These are phyloP conservation scores for Saccharomycopsis oosterbeekiorum DNA, from an alignment of 805 yeast species.

Conservation along the genomic window DNA sequence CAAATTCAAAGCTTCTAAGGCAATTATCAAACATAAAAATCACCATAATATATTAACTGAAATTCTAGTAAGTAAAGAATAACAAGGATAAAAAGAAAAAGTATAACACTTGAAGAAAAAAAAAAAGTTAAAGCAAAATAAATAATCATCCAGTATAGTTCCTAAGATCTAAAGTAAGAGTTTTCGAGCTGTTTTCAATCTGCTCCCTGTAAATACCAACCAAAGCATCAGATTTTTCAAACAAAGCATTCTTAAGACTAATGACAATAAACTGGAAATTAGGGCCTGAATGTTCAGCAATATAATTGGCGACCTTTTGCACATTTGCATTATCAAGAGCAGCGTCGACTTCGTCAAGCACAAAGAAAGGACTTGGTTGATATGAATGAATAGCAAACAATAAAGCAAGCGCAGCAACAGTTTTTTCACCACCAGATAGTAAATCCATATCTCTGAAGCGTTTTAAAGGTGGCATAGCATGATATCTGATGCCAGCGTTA, in stretches of 20 bases:
- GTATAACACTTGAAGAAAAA: background rate
- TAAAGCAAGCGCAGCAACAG: conserved; percentile 91
- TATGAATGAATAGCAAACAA: conserved; percentile 83
- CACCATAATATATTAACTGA: background rate
- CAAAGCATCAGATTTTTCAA: conserved; percentile 79
- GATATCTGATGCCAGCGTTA: conserved; percentile 70
- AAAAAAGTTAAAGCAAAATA: background rate
- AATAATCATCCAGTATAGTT: conserved; percentile 35
- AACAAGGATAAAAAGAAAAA: background rate
- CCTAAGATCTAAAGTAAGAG: conserved; percentile 64
- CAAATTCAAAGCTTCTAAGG: background rate
- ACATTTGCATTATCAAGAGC: conserved; percentile 90
- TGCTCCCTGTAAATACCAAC: conserved; percentile 91
- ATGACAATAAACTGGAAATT: conserved; percentile 87
- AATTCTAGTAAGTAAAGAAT: background rate
- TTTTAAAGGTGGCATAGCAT: conserved; percentile 95
- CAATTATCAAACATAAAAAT: too few relatives aligned
- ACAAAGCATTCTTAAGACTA: conserved; percentile 76
- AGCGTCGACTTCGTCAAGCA: conserved; percentile 96
- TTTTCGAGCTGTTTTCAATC: conserved; percentile 56
- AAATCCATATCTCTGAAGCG: conserved; percentile 87
- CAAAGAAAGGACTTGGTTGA: conserved; percentile 93
- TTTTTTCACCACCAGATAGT: conserved; percentile 93
- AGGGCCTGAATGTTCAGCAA: conserved; percentile 63
- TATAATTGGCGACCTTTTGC: conserved; percentile 75